Percentiles rank a stretch among this genome's conserved stretches.
phyloP scores from a whole-genome alignment of 371 early-diverging fungal genomes.

The Mucor velutinosus region DNA sequence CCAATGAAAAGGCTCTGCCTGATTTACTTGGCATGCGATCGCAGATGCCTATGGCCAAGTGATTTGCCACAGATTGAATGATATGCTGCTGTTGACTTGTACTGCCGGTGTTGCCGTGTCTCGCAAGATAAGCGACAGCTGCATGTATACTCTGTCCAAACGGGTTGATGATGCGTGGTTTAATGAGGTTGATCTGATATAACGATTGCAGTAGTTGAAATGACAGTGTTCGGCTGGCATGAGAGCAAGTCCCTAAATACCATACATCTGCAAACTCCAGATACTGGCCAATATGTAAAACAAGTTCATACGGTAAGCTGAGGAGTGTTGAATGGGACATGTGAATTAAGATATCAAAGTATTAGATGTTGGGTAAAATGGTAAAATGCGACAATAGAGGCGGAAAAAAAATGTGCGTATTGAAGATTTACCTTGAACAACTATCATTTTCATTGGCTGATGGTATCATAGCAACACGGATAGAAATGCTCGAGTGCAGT shows the following conservation, averaged over 20 bases:
- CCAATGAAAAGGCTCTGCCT: constrained; percentile 31
- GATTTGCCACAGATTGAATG: constrained; percentile 39
- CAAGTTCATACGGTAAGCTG: constrained; percentile 33
- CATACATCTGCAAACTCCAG: constrained; percentile 38
- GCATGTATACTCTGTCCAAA: constrained; percentile 30
- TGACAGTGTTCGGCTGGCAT: constrained; percentile 24
- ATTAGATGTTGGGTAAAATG: not conserved
- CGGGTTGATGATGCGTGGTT: constrained; percentile 31
- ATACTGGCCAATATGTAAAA: constrained; percentile 32
- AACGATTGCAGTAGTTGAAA: constrained; percentile 37
- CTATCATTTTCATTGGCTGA: not conserved
- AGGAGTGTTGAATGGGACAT: constrained; percentile 2
- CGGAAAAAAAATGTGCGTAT: constrained; percentile 3
- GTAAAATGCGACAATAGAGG: not conserved
- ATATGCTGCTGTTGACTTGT: not conserved
- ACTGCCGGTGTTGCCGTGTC: not conserved
- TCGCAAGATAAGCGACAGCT: constrained; percentile 25
- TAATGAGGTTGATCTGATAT: constrained; percentile 38
- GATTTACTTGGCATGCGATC: constrained; percentile 35
- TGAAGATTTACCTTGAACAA: no score
- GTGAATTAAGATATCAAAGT: not conserved
- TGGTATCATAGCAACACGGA: not conserved
- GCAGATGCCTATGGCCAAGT: constrained; percentile 41
- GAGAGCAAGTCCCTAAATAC: constrained; percentile 40
- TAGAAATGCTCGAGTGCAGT: no score